Evolutionary conservation across 2,329 filamentous ascomycete species (phyloP), one percentile per base, ranked within the genome.

Genomic region (Fusarium cicatricum): DNA sequence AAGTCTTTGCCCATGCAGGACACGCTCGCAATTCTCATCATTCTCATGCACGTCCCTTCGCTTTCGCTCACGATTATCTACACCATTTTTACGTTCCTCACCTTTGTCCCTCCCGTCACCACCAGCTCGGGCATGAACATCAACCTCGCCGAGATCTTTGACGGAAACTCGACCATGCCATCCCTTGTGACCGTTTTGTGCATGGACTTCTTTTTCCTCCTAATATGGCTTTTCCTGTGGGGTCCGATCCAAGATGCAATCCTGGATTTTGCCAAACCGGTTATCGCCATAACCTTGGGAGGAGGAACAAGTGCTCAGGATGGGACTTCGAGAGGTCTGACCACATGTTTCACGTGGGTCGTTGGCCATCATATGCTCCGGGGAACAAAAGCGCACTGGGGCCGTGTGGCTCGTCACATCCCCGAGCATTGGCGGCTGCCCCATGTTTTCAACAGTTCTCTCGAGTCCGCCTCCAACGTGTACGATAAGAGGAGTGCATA

Each of bases 21-120:
- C 78, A 97, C 94, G 58, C 91, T 97, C 77, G 92, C 94, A 72
- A 97, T 98, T 70, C 87, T 98, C 74, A 97, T 97, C 77, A 90
- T 97, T 69, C 85, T 98, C 65, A 90, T 97, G 76, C 93, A 96
- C 73, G 86, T 97, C 10, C 93, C 94, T 26, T 91, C 93, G 17
- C 88, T 94, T 69, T 88, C 94, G 54, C 84, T 97, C 69, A 94
- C 92, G 62, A 82, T 92, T 74, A 91, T 97, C 70, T 96, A 97
- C 76, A 89, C 92, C 72, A 85, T 97, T 65, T 98, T 97, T 77
- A 92, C 94, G 65, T 89, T 92, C 63, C 84, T 97, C 72, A 97
- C 93, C 41, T 96, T 97, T 72, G 92, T 97, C 60, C 91, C 92
- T 39, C 90, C 92, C 15, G 86, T 89, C 62, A 91, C 88, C 55